phyloP scores from a whole-genome alignment of 2,329 filamentous ascomycete species.

The Spiromastix sp. region DNA sequence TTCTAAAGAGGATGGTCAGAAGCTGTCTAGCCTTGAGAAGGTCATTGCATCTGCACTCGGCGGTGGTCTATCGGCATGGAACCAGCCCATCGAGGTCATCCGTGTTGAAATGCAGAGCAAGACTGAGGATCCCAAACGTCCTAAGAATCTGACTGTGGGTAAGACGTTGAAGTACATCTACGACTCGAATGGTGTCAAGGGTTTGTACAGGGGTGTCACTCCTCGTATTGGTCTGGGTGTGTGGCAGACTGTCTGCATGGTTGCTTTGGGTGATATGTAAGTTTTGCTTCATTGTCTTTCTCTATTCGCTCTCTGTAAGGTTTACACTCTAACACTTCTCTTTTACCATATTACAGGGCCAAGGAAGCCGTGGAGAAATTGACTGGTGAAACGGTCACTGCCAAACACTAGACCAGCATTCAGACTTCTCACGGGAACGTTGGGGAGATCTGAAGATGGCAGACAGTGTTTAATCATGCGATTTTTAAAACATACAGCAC shows the following conservation, averaged over 20 bases:
- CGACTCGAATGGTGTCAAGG: conserved; percentile 72
- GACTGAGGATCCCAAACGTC: conserved; percentile 92
- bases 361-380: conserved; percentile 57
- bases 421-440: no score
- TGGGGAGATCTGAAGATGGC: no score
- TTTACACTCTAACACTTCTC: conserved; percentile 19
- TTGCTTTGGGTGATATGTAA: conserved; percentile 94
- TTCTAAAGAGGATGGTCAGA: conserved; percentile 68
- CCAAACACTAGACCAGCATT: conserved; percentile 51
- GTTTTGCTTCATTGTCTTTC: conserved; percentile 28
- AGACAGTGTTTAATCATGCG: no score
- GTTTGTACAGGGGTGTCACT: conserved; percentile 89
- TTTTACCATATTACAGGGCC: conserved; percentile 38
- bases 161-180: conserved; percentile 83
- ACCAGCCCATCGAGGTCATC: conserved; percentile 99
- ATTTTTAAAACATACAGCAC: no score
- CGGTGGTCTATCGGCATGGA: conserved; percentile 94
- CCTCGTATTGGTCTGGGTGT: conserved; percentile 90
- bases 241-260: conserved; percentile 99
- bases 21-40: conserved; percentile 75
- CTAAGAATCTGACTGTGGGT: conserved; percentile 96
- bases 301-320: background rate
- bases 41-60: conserved; percentile 75
- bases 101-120: conserved; percentile 99
- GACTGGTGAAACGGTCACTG: conserved; percentile 53